Evolutionary conservation across 2,329 filamentous ascomycete genomes (phyloP).

Genomic region (Neocucurbitaria cava): DNA sequence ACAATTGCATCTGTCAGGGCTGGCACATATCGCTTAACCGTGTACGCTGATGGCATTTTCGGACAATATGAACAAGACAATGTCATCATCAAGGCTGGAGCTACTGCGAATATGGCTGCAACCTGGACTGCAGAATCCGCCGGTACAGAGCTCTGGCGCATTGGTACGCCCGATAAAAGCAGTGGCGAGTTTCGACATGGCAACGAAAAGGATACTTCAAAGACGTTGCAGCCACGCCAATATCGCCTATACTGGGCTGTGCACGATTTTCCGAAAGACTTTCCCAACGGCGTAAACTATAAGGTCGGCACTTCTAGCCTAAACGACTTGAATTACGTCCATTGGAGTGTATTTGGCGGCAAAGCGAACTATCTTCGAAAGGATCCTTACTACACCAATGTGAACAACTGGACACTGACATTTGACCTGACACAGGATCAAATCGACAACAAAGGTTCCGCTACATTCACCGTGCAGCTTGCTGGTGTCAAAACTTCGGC

Average conservation of each 20-base stretch:
- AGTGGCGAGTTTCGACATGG: slow-evolving; percentile 68
- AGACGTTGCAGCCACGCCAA: slow-evolving; percentile 58
- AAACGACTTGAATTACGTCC: slow-evolving; percentile 67
- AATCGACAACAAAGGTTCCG: slow-evolving; percentile 51
- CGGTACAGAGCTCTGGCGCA: slow-evolving; percentile 67
- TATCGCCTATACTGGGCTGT: slow-evolving; percentile 68
- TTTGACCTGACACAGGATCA: slow-evolving; percentile 38
- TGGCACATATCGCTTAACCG: slow-evolving; percentile 67
- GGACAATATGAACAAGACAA: slow-evolving; percentile 65
- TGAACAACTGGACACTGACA: slow-evolving; percentile 34
- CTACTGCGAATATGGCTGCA: slow-evolving; percentile 43
- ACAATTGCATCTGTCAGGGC: slow-evolving; percentile 62
- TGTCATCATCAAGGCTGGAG: slow-evolving; percentile 53
- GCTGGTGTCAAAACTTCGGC: slow-evolving; percentile 67
- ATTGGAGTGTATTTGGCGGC: slow-evolving; percentile 70
- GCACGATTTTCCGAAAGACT: slow-evolving; percentile 67
- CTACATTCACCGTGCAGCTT: slow-evolving; percentile 68
- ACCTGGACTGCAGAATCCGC: slow-evolving; percentile 63
- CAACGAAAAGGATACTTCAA: slow-evolving; percentile 58
- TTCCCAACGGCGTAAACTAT: slow-evolving; percentile 65
- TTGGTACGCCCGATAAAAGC: slow-evolving; percentile 68
- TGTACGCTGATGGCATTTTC: slow-evolving; percentile 69
- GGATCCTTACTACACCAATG: slow-evolving; percentile 48
- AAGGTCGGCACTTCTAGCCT: slow-evolving; percentile 61
- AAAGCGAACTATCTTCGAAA: slow-evolving; percentile 58